Percentiles rank a stretch among this genome's conserved stretches.
phyloP scores from a whole-genome alignment of 2,329 filamentous ascomycete genomes.

The Trichoderma aggressivum region DNA sequence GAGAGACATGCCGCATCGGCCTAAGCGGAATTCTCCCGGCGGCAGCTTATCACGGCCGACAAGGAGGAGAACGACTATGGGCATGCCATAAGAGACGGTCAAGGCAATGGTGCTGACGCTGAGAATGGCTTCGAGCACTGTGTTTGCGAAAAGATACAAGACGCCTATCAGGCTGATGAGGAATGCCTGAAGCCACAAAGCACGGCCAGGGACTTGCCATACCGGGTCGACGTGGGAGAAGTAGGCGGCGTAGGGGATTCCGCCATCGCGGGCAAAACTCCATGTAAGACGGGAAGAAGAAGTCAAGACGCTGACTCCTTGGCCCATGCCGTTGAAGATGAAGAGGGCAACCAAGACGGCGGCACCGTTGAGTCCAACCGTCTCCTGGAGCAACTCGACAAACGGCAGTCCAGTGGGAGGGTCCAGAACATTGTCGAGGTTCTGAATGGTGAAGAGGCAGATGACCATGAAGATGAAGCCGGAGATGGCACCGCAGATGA shows the following conservation, averaged over 20 bases:
- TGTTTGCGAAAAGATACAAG: constrained; percentile 52
- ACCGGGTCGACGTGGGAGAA: constrained; percentile 41
- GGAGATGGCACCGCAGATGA: constrained; percentile 46
- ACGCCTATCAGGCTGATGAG: constrained; percentile 46
- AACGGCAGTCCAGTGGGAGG: constrained; percentile 44
- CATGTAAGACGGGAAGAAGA: constrained; percentile 51
- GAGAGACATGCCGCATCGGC: constrained; percentile 40
- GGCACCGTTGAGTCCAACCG: constrained; percentile 36
- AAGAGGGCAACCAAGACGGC: constrained; percentile 49
- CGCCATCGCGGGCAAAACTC: constrained; percentile 54
- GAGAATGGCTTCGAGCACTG: constrained; percentile 51
- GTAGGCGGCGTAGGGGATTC: constrained; percentile 44
- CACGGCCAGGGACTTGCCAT: constrained; percentile 52
- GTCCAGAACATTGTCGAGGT: constrained; percentile 40
- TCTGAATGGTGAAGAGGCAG: constrained; percentile 50
- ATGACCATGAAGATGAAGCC: constrained; percentile 52
- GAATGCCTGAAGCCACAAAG: constrained; percentile 51
- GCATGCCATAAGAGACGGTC: constrained; percentile 48
- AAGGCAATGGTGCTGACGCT: constrained; percentile 56
- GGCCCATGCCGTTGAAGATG: constrained; percentile 53
- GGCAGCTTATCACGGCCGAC: constrained; percentile 53
- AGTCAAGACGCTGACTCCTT: constrained; percentile 50
- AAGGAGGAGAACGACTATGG: constrained; percentile 46
- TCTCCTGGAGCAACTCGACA: constrained; percentile 44
- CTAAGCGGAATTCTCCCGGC: constrained; percentile 43